Evolutionary conservation across 2,329 filamentous ascomycete genomes (phyloP).

Genomic region (Calonectria fujianensis): DNA sequence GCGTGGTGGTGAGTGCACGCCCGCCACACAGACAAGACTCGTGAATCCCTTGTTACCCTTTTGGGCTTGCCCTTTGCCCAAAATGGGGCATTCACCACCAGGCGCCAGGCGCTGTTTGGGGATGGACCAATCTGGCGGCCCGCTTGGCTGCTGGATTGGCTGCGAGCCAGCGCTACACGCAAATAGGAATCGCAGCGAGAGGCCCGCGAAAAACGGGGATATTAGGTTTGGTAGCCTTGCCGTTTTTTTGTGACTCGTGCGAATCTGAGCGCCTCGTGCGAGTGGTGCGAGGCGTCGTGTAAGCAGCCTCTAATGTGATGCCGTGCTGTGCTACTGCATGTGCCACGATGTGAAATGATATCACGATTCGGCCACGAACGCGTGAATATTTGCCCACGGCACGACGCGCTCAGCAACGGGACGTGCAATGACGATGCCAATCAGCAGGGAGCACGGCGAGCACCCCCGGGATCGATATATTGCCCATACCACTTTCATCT

Average conservation of each 20-base stretch:
- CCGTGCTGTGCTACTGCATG: constrained; percentile 14
- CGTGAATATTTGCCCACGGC: constrained; percentile 22
- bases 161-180: constrained; percentile 20
- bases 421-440: constrained; percentile 5
- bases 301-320: constrained; percentile 9
- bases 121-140: constrained; percentile 28
- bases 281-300: constrained; percentile 14
- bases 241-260: constrained; percentile 24
- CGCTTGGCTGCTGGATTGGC: constrained; percentile 35
- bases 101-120: constrained; percentile 33
- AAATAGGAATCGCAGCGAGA: constrained; percentile 35
- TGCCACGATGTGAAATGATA: constrained; percentile 25
- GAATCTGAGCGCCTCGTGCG: constrained; percentile 24
- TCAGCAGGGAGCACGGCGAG: constrained; percentile 23
- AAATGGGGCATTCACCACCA: constrained; percentile 15
- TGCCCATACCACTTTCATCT: constrained; percentile 42
- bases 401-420: constrained; percentile 8
- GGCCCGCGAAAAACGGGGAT: constrained; percentile 18
- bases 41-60: constrained; percentile 6
- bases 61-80: constrained; percentile 6
- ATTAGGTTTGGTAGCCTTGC: constrained; percentile 31
- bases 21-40: constrained; percentile 12
- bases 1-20: neutral
- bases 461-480: constrained; percentile 41
- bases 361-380: constrained; percentile 13